Conservation (phyloP, 345 rosid genomes). For the Xanthoceras sorbifolium region DNA sequence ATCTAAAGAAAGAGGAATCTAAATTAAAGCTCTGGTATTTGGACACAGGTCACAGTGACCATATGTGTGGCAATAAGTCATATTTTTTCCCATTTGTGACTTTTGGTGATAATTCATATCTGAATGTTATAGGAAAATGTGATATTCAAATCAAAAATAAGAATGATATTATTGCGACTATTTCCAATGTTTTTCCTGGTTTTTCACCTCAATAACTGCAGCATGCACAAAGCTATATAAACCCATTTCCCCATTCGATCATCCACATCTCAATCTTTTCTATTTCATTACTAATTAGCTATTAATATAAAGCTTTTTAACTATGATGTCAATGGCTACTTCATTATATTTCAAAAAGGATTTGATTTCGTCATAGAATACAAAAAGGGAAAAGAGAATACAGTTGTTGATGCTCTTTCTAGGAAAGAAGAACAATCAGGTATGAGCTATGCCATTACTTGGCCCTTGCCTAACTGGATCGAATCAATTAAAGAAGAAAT, state of each 20-base stretch:
- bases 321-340: conserved; percentile 20
- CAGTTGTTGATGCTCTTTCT: not conserved
- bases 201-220: not conserved
- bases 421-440: not conserved
- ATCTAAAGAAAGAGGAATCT: not conserved
- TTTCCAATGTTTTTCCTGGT: too few relatives aligned
- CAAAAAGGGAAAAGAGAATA: not conserved
- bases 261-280: not conserved
- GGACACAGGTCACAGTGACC: too few relatives aligned
- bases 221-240: conserved; percentile 5
- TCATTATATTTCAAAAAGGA: not conserved
- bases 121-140: too few relatives aligned
- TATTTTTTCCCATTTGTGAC: too few relatives aligned
- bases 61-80: too few relatives aligned
- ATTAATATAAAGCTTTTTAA: not conserved
- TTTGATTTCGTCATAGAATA: not conserved
- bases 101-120: too few relatives aligned
- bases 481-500: not conserved
- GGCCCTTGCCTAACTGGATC: not conserved
- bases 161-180: too few relatives aligned
- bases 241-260: not conserved
- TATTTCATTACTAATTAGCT: not conserved
- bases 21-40: too few relatives aligned
- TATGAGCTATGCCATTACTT: not conserved
- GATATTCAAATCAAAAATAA: too few relatives aligned